Evolutionary conservation across 495 filamentous ascomycete genomes (phyloP).

Genomic region (Talaromyces liani): DNA sequence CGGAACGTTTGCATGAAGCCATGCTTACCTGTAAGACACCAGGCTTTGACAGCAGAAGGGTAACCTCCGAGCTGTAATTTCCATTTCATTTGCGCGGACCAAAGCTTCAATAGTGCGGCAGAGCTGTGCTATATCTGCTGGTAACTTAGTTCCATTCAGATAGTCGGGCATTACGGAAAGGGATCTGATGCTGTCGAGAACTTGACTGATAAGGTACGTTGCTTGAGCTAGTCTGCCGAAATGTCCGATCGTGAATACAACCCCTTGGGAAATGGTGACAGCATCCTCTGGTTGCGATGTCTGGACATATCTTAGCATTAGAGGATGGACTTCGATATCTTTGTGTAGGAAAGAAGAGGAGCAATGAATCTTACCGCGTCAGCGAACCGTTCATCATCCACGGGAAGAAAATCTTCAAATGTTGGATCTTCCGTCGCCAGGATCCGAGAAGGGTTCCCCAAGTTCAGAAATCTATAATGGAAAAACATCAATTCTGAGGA

Average conservation of each 20-base stretch:
- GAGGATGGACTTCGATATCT: background rate
- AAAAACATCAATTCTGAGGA: background rate
- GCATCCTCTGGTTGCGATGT: background rate
- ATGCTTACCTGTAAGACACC: background rate
- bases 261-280: background rate
- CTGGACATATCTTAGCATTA: background rate
- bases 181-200: background rate
- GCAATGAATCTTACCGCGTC: constrained; percentile 8
- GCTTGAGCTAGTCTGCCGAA: constrained; percentile 6
- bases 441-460: constrained; percentile 32
- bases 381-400: constrained; percentile 35
- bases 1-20: background rate
- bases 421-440: constrained; percentile 31
- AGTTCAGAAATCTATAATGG: constrained; percentile 22
- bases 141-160: background rate
- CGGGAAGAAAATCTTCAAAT: constrained; percentile 28
- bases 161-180: background rate
- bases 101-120: constrained; percentile 2
- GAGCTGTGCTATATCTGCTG: background rate
- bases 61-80: background rate
- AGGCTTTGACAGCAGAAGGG: background rate
- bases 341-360: background rate
- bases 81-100: background rate
- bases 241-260: constrained; percentile 3
- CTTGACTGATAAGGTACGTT: constrained; percentile 2